Base-by-base conservation (phyloP, 2,329 filamentous ascomycete species). In the Microdochium nivale region DNA sequence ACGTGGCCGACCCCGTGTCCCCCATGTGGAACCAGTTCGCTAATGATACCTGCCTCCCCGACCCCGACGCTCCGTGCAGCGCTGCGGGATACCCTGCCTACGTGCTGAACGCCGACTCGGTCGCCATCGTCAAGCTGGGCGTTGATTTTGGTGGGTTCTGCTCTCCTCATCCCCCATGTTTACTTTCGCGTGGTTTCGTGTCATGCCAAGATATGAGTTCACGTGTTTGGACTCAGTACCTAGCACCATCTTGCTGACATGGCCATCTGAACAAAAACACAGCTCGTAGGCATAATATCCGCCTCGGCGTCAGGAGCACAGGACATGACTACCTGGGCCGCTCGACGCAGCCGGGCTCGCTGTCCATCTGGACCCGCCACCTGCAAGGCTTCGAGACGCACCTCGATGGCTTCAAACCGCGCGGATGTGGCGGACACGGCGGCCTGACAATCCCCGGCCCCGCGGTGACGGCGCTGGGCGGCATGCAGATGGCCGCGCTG, bases 351-450 rank as follows among this genome's bases (percentile, higher is more conserved):
- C 71, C 71, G 0, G 77, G 79, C 1, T 73, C 77, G 0, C 63
- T 83, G 1, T 78, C 70, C 1, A 72, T 80, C 52, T 81, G 78
- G 79, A 73, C 70, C 0, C 77, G 77, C 50, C 62, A 78, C 53
- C 64, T 81, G 47, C 70, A 69, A 23, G 60, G 59, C 4, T 59
- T 72, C 2, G 25, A 56, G 1, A 69, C 71, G 32, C 71, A 70
- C 50, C 59, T 72, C 2, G 25, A 56, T 1, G 69, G 63, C 1
- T 75, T 79, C 56, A 64, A 58, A 19, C 71, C 76, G 30, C 57
- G 67, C 13, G 74, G 71, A 25, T 71, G 69, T 48, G 62, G 66
- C 9, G 16, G 16, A 3, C 3, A 30, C 27, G 11, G 11, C 5
- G 27, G 27, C 11, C 57, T 60, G 5, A 54, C 63, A 1, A 78